phyloP scores from a whole-genome alignment of 2,329 filamentous ascomycete genomes.

The Fusarium sp. region DNA sequence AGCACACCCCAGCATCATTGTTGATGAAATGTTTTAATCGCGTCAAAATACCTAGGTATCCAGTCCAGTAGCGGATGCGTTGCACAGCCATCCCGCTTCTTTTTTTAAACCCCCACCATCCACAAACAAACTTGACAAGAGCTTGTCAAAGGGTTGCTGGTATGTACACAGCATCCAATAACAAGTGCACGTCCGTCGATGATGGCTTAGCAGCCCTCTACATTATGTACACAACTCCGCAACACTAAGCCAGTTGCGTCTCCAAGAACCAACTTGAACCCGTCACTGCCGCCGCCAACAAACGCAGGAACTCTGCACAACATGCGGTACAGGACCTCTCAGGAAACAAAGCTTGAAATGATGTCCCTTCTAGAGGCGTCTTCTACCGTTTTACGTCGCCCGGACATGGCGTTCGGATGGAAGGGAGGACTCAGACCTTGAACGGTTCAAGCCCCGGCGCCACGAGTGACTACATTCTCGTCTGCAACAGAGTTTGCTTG shows the following conservation, averaged over 20 bases:
- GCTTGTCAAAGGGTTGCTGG: conserved; percentile 14
- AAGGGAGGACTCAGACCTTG: conserved; percentile 28
- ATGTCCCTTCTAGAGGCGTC: conserved; percentile 28
- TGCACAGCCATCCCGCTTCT: conserved; percentile 45
- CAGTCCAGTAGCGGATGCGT: conserved; percentile 10
- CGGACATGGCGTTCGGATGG: conserved; percentile 28
- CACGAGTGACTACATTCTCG: conserved; percentile 22
- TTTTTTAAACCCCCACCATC: conserved; percentile 39
- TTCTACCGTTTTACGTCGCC: conserved; percentile 34
- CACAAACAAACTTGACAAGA: conserved; percentile 15
- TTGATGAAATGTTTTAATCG: not conserved
- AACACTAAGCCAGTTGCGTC: conserved; percentile 33
- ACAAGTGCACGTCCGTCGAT: conserved; percentile 18
- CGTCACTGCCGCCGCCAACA: conserved; percentile 30
- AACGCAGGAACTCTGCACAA: conserved; percentile 41
- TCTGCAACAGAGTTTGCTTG: conserved; percentile 4
- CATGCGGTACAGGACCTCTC: conserved; percentile 23
- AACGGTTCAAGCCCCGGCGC: conserved; percentile 36
- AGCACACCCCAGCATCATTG: not conserved
- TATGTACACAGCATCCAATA: conserved; percentile 35
- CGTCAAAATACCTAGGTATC: not conserved
- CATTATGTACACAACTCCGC: not conserved
- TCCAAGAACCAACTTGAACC: conserved; percentile 22
- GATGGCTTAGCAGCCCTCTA: conserved; percentile 30
- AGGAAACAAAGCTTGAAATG: conserved; percentile 25